Evolutionary conservation across 192 early-diverging fungal species (phyloP).

Genomic region (Dimargaris verticillata): DNA sequence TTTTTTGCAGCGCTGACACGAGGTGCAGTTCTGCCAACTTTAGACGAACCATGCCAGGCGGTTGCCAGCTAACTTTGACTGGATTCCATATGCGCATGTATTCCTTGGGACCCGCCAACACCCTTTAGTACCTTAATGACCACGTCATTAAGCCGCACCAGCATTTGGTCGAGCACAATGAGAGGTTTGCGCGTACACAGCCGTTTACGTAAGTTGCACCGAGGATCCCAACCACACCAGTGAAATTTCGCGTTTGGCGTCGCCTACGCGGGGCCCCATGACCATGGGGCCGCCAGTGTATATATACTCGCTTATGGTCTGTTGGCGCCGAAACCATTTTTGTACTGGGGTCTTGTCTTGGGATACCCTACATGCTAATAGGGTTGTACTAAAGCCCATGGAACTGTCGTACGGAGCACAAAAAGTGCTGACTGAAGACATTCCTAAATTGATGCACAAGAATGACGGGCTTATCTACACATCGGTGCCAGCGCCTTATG

Average conservation of each 20-base stretch:
- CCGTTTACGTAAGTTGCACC: slow-evolving; percentile 33
- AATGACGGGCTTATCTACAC: slow-evolving; percentile 67
- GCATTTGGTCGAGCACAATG: slow-evolving; percentile 22
- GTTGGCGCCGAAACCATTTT: no score
- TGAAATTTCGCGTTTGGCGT: no score
- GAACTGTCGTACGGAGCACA: slow-evolving; percentile 44
- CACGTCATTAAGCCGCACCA: slow-evolving; percentile 50
- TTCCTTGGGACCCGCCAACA: neutral
- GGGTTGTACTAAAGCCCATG: slow-evolving; percentile 49
- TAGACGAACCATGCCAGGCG: no score
- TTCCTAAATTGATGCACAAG: slow-evolving; percentile 44
- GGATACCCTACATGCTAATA: slow-evolving; percentile 9
- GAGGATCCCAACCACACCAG: no score
- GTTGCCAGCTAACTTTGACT: no score
- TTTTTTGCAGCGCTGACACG: no score
- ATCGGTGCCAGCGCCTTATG: slow-evolving; percentile 39
- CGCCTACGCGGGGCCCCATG: no score
- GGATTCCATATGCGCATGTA: no score
- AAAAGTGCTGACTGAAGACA: slow-evolving; percentile 33
- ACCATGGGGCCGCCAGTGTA: no score
- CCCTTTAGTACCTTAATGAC: slow-evolving; percentile 37
- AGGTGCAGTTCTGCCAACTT: no score
- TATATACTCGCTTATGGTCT: no score
- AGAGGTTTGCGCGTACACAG: slow-evolving; percentile 18
- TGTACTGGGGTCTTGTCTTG: no score